phyloP scores from a whole-genome alignment of 1,284 basidiomycete genomes.

The Ceraceosorus bombacis region DNA sequence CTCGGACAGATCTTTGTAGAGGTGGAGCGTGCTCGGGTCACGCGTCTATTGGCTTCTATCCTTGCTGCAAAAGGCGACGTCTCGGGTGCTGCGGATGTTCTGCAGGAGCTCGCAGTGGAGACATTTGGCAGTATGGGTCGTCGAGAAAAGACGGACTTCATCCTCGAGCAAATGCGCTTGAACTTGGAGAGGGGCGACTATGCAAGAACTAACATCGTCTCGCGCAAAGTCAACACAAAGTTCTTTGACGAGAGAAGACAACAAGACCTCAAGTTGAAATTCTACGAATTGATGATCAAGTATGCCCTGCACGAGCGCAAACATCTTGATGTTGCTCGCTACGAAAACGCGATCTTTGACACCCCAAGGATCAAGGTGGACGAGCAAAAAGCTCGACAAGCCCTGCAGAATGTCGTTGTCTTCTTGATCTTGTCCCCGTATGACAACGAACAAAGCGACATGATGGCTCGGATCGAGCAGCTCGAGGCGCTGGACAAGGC shows the following conservation, averaged over 20 bases:
- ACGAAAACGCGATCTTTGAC: conserved; percentile 93
- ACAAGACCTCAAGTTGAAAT: conserved; percentile 90
- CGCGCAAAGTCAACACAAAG: conserved; percentile 86
- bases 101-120: conserved; percentile 93
- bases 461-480: conserved; percentile 76
- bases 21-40: conserved; percentile 84
- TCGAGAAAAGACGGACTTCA: conserved; percentile 95
- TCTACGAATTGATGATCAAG: conserved; percentile 92
- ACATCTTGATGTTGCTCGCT: conserved; percentile 88
- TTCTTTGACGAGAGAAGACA: conserved; percentile 83
- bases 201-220: conserved; percentile 81
- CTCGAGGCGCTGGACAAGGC: conserved; percentile 65
- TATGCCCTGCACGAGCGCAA: conserved; percentile 74
- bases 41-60: conserved; percentile 34
- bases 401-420: conserved; percentile 69
- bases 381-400: conserved; percentile 30
- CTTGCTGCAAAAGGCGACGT: conserved; percentile 35
- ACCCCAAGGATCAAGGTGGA: conserved; percentile 79
- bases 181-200: conserved; percentile 69
- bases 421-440: conserved; percentile 88
- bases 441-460: conserved; percentile 94
- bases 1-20: conserved; percentile 79
- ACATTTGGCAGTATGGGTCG: conserved; percentile 98
- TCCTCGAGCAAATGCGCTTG: conserved; percentile 96
- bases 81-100: conserved; percentile 45